These are phyloP conservation scores for Hyaloscypha bicolor DNA, from an alignment of 495 filamentous ascomycete species.

Conservation along the genomic window DNA sequence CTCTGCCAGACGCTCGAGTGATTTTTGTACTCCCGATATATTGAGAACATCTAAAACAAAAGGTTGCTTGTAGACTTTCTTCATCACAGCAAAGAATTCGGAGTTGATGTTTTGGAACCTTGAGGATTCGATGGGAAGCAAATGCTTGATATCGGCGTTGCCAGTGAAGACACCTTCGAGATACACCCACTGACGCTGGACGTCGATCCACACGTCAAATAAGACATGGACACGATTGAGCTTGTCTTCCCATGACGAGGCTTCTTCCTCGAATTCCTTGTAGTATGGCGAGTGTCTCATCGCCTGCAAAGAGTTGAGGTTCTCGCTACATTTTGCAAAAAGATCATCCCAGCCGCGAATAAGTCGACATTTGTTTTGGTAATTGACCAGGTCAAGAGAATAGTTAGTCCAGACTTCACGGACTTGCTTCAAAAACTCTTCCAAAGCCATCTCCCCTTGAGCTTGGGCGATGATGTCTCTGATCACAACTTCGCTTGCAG, in stretches of 20 bases:
- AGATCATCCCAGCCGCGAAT: conserved; percentile 98
- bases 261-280: conserved; percentile 98
- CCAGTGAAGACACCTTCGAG: conserved; percentile 98
- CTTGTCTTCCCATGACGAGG: conserved; percentile 95
- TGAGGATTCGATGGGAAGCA: conserved; percentile 92
- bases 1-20: conserved; percentile 89
- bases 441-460: conserved; percentile 96
- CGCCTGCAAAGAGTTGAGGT: conserved; percentile 94
- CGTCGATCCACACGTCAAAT: conserved; percentile 99
- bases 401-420: conserved; percentile 97
- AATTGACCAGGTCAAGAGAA: conserved; percentile 89
- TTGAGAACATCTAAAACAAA: conserved; percentile 93
- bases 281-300: conserved; percentile 99
- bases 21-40: conserved; percentile 94
- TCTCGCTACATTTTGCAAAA: conserved; percentile 97
- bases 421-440: conserved; percentile 96
- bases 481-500: conserved; percentile 81
- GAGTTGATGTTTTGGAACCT: conserved; percentile 99
- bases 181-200: conserved; percentile 99
- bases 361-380: conserved; percentile 95
- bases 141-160: conserved; percentile 98
- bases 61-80: conserved; percentile 94
- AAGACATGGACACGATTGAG: conserved; percentile 95
- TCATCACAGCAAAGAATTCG: conserved; percentile 96
- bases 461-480: conserved; percentile 92